These are phyloP conservation scores for Argentina anserina DNA, from an alignment of 306 rosid genomes.

Conservation along the genomic window DNA sequence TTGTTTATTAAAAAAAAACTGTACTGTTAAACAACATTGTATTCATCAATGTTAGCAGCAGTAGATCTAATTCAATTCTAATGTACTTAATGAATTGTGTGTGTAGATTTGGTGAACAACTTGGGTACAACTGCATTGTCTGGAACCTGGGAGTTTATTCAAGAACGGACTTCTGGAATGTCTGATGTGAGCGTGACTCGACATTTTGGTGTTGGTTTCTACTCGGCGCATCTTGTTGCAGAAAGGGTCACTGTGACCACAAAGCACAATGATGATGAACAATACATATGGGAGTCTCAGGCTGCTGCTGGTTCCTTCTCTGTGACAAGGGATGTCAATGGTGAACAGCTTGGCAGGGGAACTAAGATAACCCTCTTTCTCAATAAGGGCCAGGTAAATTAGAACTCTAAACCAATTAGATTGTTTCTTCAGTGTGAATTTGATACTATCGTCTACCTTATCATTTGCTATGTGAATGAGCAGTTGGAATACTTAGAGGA, in stretches of 20 bases:
- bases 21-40: too few species aligned
- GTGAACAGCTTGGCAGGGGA: constrained; percentile 68
- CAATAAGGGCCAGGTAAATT: constrained; percentile 66
- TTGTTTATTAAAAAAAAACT: too few species aligned
- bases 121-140: constrained; percentile 74
- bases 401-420: too few species aligned
- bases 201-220: constrained; percentile 71
- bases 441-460: too few species aligned
- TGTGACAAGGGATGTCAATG: constrained; percentile 53
- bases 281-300: constrained; percentile 66
- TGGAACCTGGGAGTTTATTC: constrained; percentile 72
- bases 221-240: constrained; percentile 60
- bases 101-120: constrained; percentile 66
- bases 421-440: not conserved
- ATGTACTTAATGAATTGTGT: too few species aligned
- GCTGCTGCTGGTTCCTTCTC: constrained; percentile 78
- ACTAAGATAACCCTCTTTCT: constrained; percentile 71
- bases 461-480: not conserved
- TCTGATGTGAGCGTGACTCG: constrained; percentile 72
- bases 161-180: constrained; percentile 61
- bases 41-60: too few species aligned
- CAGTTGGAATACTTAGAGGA: constrained; percentile 71
- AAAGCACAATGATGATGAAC: constrained; percentile 70
- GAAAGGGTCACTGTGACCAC: constrained; percentile 62
- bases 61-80: too few species aligned